Conservation (phyloP, 169 alveolate species). For the Pseudocohnilembus persalinus region DNA sequence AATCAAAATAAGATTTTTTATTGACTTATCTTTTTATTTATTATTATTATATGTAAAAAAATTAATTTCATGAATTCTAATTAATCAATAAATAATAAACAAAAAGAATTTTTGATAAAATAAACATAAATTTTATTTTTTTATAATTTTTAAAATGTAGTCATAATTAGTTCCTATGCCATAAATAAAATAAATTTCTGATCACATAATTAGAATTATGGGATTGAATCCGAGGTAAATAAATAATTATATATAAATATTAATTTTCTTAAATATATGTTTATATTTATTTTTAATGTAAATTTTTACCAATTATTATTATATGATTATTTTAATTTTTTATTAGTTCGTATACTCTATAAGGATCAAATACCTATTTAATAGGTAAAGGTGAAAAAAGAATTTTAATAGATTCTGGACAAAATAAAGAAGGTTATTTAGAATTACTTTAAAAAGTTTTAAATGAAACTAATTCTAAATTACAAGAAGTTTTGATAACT, state of each 20-base stretch:
- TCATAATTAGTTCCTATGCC: neutral
- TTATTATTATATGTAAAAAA: too few species aligned
- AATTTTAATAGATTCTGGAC: conserved; percentile 37
- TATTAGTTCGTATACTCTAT: conserved; percentile 16
- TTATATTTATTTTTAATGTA: too few species aligned
- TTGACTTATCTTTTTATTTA: too few species aligned
- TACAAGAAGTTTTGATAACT: conserved; percentile 9
- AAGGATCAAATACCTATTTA: conserved; percentile 47
- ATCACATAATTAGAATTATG: neutral
- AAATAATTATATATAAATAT: too few species aligned
- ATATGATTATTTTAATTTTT: too few species aligned
- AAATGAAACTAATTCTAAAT: conserved; percentile 11
- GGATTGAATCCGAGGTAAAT: neutral
- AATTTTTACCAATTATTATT: too few species aligned
- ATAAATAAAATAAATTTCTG: neutral
- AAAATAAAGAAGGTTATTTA: conserved; percentile 25
- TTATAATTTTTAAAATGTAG: neutral
- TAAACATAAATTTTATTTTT: too few species aligned
- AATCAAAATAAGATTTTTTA: too few species aligned
- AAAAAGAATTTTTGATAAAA: too few species aligned
- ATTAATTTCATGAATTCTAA: too few species aligned
- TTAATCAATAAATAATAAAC: too few species aligned
- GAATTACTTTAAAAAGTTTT: conserved; percentile 10
- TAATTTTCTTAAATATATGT: too few species aligned
- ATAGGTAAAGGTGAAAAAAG: conserved; percentile 35